Evolutionary conservation across 208 protist species (phyloP).

Genomic region (Acanthamoeba castellanii): DNA sequence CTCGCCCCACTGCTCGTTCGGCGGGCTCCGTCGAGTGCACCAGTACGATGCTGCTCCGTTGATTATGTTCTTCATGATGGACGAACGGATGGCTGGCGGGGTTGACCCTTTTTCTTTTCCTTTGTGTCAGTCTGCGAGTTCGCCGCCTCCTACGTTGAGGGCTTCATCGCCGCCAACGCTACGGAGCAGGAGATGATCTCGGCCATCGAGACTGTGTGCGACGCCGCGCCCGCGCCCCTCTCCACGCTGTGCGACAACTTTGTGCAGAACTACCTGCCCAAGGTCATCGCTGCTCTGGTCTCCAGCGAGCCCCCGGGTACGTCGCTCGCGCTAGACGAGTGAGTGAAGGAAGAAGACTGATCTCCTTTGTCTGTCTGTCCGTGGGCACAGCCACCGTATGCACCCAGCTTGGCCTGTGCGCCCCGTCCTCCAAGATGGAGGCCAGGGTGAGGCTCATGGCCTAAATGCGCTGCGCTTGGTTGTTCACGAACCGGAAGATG

Average conservation of each 20-base stretch:
- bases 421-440: not conserved
- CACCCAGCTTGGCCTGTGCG: slow-evolving; percentile 42
- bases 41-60: not conserved
- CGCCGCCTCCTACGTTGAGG: not conserved
- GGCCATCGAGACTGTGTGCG: not conserved
- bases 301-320: not conserved
- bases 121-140: slow-evolving; percentile 29
- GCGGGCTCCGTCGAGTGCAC: not conserved
- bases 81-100: no score
- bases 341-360: not conserved
- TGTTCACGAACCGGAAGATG: no score
- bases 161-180: not conserved
- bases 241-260: not conserved
- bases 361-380: no score
- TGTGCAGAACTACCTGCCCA: not conserved
- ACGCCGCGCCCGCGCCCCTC: not conserved
- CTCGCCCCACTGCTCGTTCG: not conserved
- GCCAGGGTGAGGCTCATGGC: no score
- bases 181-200: not conserved
- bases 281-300: not conserved
- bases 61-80: not conserved
- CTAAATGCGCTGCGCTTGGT: no score
- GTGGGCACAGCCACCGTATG: not conserved
- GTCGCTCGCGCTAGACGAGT: not conserved
- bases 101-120: not conserved